Base-by-base conservation (phyloP, 805 yeast genomes). In the Maudiozyma saulgeensis region DNA sequence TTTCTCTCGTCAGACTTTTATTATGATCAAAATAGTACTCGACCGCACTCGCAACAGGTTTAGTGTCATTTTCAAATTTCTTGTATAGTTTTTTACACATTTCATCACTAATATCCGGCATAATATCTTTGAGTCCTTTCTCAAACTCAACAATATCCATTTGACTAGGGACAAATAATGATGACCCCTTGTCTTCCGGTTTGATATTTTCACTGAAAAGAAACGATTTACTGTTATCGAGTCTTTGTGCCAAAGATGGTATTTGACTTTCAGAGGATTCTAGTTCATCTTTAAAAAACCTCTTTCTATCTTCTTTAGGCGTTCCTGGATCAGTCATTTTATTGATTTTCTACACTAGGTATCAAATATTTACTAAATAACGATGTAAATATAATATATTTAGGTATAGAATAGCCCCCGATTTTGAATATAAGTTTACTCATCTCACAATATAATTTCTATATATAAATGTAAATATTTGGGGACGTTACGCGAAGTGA, bases 21-120 rank as follows among this genome's bases (percentile, higher is more conserved):
- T n/a, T 26, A 31, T 51, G 44, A 28, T 73, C 77, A 49, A 73
- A 67, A 51, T 68, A 73, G 0, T 66, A 68, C 49, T 70, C 68
- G 1, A 72, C 66, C 0, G 79, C 75, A n/a, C 57, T 56, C 12
- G 69, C 52, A 2, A 74, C 56, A 2, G 64, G 57, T n/a, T 65
- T 62, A 1, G 55, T 56, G 0, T 55, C 44, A 15, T 53, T 47
- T n/a, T 56, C 53, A 50, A 62, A 69, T 48, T 60, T 63, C 1
- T 56, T 52, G 45, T 53, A 67, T 12, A 74, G 53, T 15, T 47
- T 37, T 6, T 50, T 48, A 1, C 67, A 53, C 3, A 57, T 49
- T 0, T 45, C 15, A 0, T 54, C 53, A 8, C 61, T 44, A 1
- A 74, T 62, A 9, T 58, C 66, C 0, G 71, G 69, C 15, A 73